Evolutionary conservation across 2,329 filamentous ascomycete genomes (phyloP).

Genomic region (Hortaea werneckii): DNA sequence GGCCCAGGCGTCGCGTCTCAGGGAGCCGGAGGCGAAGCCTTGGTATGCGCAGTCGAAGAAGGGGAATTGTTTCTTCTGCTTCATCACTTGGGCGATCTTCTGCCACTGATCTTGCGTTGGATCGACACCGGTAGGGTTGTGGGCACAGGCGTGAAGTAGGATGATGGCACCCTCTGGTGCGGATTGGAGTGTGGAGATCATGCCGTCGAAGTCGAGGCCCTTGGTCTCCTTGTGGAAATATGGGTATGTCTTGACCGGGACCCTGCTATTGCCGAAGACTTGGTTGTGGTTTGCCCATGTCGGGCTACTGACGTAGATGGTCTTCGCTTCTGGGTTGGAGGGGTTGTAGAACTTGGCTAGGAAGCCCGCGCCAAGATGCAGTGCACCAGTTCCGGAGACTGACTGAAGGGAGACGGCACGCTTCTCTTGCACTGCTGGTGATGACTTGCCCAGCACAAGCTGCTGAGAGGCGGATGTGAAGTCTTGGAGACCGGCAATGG

Average conservation of each 20-base stretch:
- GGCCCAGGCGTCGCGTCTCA: slow-evolving; percentile 77
- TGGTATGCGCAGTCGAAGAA: slow-evolving; percentile 99
- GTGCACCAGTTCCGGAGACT: slow-evolving; percentile 92
- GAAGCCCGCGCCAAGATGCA: slow-evolving; percentile 90
- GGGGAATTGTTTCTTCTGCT: slow-evolving; percentile 75
- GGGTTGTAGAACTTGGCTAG: slow-evolving; percentile 77
- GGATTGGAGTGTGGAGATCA: slow-evolving; percentile 59
- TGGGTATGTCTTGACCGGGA: slow-evolving; percentile 73
- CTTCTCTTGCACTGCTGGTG: slow-evolving; percentile 73
- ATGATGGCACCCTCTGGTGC: slow-evolving; percentile 77
- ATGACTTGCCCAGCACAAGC: slow-evolving; percentile 71
- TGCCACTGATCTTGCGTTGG: slow-evolving; percentile 91
- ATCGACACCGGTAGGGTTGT: slow-evolving; percentile 97
- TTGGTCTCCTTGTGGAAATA: slow-evolving; percentile 88
- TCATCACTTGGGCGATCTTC: slow-evolving; percentile 69
- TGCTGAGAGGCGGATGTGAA: slow-evolving; percentile 88
- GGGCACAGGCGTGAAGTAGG: slow-evolving; percentile 87
- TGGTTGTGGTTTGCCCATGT: slow-evolving; percentile 99
- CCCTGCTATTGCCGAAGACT: slow-evolving; percentile 85
- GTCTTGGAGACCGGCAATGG: slow-evolving; percentile 76
- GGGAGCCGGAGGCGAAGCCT: slow-evolving; percentile 87
- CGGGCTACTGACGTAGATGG: slow-evolving; percentile 84
- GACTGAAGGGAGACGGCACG: slow-evolving; percentile 78
- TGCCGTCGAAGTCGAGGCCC: slow-evolving; percentile 84
- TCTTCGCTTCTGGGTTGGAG: slow-evolving; percentile 48